Evolutionary conservation across 305 asterid species (phyloP).

Genomic region (Coffea humblotiana): DNA sequence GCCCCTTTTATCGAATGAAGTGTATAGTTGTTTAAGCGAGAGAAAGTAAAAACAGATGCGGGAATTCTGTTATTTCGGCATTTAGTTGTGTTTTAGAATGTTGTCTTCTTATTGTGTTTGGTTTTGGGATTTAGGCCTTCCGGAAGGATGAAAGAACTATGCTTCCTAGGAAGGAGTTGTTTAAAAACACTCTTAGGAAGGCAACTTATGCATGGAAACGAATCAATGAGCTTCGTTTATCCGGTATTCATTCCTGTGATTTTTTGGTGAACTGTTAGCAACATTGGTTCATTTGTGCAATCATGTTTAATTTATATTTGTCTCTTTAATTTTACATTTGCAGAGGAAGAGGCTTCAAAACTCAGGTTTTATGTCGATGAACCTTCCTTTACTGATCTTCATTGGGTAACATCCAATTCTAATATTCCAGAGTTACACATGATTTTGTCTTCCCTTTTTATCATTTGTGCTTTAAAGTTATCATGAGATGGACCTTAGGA

Average conservation of each 20-base stretch:
- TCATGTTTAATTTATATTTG: slow-evolving; percentile 4
- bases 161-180: slow-evolving; percentile 86
- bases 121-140: slow-evolving; percentile 51
- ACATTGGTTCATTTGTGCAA: too few relatives aligned
- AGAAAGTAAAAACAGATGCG: background rate
- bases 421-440: background rate
- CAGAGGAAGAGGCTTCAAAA: slow-evolving; percentile 86
- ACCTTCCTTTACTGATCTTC: slow-evolving; percentile 96
- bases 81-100: background rate
- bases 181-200: slow-evolving; percentile 85
- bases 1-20: too few relatives aligned
- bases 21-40: background rate
- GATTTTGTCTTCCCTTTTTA: background rate
- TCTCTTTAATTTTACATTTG: slow-evolving; percentile 26
- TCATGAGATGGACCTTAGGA: background rate
- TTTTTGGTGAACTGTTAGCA: background rate
- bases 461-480: too few relatives aligned
- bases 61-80: background rate
- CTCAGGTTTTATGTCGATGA: slow-evolving; percentile 82
- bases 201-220: slow-evolving; percentile 81
- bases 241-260: slow-evolving; percentile 38
- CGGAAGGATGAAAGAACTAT: slow-evolving; percentile 74
- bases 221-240: slow-evolving; percentile 66
- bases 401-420: slow-evolving; percentile 63
- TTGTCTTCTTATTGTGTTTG: slow-evolving; percentile 6